These are phyloP conservation scores for Verticillium isaacii DNA, from an alignment of 2,329 filamentous ascomycete genomes.

Conservation along the genomic window DNA sequence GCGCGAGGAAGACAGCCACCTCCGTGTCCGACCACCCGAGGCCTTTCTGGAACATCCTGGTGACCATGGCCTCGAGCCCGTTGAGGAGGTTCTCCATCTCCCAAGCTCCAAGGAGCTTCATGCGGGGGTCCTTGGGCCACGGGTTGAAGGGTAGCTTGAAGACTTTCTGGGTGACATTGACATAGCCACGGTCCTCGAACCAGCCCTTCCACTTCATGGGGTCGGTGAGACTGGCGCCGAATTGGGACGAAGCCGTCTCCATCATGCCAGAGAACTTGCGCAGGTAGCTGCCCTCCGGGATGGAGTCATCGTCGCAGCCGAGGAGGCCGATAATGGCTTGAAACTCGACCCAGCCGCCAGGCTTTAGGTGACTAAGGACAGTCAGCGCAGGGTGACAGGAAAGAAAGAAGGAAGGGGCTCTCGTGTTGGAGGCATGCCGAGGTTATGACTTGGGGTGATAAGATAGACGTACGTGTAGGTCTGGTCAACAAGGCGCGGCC, in stretches of 20 bases:
- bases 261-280: slow-evolving; percentile 30
- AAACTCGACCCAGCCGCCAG: slow-evolving; percentile 48
- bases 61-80: neutral
- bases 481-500: slow-evolving; percentile 3
- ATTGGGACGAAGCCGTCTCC: slow-evolving; percentile 17
- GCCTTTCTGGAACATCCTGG: slow-evolving; percentile 10
- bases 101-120: slow-evolving; percentile 16
- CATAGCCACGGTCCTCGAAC: slow-evolving; percentile 27
- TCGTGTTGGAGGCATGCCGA: too few species aligned
- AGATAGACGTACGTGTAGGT: neutral
- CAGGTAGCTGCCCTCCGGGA: slow-evolving; percentile 41
- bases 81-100: slow-evolving; percentile 8
- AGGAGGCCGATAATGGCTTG: slow-evolving; percentile 38
- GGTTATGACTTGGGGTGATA: neutral
- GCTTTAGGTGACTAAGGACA: slow-evolving; percentile 28
- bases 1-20: slow-evolving; percentile 13
- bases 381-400: too few species aligned
- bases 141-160: slow-evolving; percentile 41
- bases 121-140: slow-evolving; percentile 38
- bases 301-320: slow-evolving; percentile 38
- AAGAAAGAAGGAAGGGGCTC: neutral
- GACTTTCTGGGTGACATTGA: slow-evolving; percentile 30
- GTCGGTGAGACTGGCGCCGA: slow-evolving; percentile 26
- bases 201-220: slow-evolving; percentile 12
- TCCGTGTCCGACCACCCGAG: slow-evolving; percentile 14